These are phyloP conservation scores for Fraxinus angustifolia DNA, from an alignment of 305 asterid genomes.

Conservation along the genomic window DNA sequence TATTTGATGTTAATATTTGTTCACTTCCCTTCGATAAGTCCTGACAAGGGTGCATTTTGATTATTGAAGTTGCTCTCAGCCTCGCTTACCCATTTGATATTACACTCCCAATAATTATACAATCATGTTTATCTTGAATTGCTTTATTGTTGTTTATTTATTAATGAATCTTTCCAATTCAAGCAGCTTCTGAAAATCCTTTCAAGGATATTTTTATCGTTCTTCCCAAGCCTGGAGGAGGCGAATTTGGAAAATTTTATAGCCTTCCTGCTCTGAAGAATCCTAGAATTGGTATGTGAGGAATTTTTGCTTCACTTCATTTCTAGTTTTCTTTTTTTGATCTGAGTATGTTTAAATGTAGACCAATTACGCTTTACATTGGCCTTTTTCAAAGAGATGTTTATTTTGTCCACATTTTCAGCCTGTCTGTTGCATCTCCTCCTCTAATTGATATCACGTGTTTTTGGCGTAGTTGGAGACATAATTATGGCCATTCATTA, in stretches of 20 bases:
- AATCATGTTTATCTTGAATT: not conserved
- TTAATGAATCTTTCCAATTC: slow-evolving; percentile 12
- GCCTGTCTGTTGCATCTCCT: not conserved
- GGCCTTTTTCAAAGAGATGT: not conserved
- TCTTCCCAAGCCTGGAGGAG: slow-evolving; percentile 87
- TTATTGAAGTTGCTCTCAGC: not conserved
- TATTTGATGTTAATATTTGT: not conserved
- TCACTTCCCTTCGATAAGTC: not conserved
- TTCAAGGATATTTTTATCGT: slow-evolving; percentile 55
- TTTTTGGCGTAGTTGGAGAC: not conserved
- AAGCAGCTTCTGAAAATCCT: slow-evolving; percentile 63
- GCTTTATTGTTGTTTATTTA: not conserved
- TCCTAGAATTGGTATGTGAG: slow-evolving; percentile 66
- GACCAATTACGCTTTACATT: not conserved
- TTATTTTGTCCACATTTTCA: not conserved
- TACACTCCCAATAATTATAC: not conserved
- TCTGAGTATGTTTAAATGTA: not conserved
- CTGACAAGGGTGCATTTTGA: not conserved
- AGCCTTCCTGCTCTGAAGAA: slow-evolving; percentile 80
- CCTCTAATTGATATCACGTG: not conserved
- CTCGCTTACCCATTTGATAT: not conserved
- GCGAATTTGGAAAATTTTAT: slow-evolving; percentile 81
- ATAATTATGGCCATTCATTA: not conserved
- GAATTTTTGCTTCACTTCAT: not conserved
- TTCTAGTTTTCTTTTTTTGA: not conserved